phyloP scores from a whole-genome alignment of 441 rosid species.

The Syzygium malaccense region DNA sequence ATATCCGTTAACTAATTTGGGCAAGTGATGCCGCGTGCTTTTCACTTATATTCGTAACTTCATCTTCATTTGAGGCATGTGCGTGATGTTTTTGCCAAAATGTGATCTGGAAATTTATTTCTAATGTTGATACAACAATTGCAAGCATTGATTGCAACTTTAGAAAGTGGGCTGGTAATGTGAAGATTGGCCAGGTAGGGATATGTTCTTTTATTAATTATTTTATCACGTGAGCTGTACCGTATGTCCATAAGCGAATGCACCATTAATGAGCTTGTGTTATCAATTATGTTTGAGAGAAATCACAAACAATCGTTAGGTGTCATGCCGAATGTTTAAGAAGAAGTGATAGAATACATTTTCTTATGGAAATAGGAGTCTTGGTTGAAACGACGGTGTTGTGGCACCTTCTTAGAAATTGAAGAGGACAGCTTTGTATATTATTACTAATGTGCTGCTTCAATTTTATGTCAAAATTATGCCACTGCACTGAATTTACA shows the following conservation, averaged over 20 bases:
- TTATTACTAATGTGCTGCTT: not conserved
- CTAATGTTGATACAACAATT: not conserved
- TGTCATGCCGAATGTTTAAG: not conserved
- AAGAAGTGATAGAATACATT: not conserved
- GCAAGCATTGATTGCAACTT: not conserved
- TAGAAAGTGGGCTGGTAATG: not conserved
- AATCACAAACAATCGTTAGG: not conserved
- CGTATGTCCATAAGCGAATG: not conserved
- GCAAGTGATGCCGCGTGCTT: not conserved
- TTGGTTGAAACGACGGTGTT: not conserved
- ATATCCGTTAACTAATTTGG: not conserved
- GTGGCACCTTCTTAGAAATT: not conserved
- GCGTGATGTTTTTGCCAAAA: not conserved
- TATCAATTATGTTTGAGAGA: not conserved
- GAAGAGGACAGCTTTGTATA: not conserved
- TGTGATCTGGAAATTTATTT: not conserved
- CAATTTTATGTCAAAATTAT: not conserved
- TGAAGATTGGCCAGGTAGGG: not conserved
- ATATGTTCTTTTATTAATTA: not conserved
- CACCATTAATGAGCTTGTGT: not conserved
- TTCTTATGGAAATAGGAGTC: not conserved
- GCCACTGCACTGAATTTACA: not conserved
- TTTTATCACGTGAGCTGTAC: not conserved
- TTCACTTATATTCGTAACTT: not conserved
- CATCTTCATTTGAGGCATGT: not conserved